These are phyloP conservation scores for Glonium stellatum DNA, from an alignment of 495 filamentous ascomycete genomes.

Conservation along the genomic window DNA sequence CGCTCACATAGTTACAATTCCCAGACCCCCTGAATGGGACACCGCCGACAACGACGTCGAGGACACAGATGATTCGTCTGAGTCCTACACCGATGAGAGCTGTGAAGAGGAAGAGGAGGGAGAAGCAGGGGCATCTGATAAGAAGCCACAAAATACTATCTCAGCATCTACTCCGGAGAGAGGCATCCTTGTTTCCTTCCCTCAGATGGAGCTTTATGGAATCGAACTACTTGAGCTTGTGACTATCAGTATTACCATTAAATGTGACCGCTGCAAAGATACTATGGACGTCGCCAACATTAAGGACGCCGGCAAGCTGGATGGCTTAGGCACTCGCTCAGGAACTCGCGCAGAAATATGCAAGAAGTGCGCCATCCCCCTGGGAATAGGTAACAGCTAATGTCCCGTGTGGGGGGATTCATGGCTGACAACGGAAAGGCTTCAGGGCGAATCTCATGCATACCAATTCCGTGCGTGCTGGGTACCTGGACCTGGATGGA, in stretches of 20 bases:
- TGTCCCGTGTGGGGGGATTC: neutral
- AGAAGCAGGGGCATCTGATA: constrained; percentile 26
- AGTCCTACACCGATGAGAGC: constrained; percentile 31
- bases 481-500: constrained; percentile 75
- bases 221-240: constrained; percentile 74
- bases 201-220: constrained; percentile 69
- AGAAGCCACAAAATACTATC: constrained; percentile 22
- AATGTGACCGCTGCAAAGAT: constrained; percentile 81
- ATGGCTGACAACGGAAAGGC: constrained; percentile 31
- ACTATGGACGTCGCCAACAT: constrained; percentile 64
- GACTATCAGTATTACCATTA: constrained; percentile 63
- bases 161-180: constrained; percentile 41
- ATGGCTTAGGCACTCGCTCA: constrained; percentile 33
- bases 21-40: constrained; percentile 77
- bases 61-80: constrained; percentile 12
- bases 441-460: constrained; percentile 76
- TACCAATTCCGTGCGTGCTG: constrained; percentile 64
- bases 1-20: constrained; percentile 67
- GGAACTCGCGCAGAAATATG: constrained; percentile 46
- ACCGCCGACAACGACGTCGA: constrained; percentile 23
- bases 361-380: constrained; percentile 66
- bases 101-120: constrained; percentile 35
- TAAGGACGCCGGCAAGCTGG: constrained; percentile 38
- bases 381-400: constrained; percentile 47
- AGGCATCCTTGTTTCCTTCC: constrained; percentile 77